Evolutionary conservation across 106 monocot genomes (phyloP), one percentile per base, ranked within the genome.

Genomic region (Dendrobium chrysotoxum): DNA sequence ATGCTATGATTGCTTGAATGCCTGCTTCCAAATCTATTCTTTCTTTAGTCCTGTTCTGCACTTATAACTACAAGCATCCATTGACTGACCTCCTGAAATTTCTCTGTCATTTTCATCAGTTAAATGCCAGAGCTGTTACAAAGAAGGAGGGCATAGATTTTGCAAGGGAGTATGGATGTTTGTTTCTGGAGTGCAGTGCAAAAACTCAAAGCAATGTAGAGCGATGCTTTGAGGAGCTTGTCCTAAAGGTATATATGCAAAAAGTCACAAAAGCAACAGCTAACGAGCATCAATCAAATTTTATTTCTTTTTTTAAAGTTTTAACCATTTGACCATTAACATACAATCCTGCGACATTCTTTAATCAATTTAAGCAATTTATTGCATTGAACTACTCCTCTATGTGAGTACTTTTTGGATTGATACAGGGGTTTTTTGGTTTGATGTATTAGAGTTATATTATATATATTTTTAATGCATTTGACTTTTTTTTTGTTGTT

Each of bases 171-270:
- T 88, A 82, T 80, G 90, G 90, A 75, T 90, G 90, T 39, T 80
- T 90, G 66, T 93, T 90, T 28, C 41, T 90, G 55, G 93, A 93
- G 78, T 93, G 93, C 53, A 93, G 93, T 81, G 90, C 93, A 41
- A 93, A 88, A 77, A 93, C 92, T 64, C 80, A 85, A 72, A 74
- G 83, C 10, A 92, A 92, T 77, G 92, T 92, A 17, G 90, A 90
- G 68, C 86, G 90, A 39, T 92, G 92, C 72, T 92, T 90, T 85
- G 89, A 92, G 84, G 92, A 92, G 76, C 92, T 92, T 72, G 92
- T 89, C 46, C 81, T 86, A 18, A 92, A 92, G 90, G 92, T 92
- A 79, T 86, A 5, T 57, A 76, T 20, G 54, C 21, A 50, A 77
- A 4, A 57, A 21, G 57, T 5, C 6, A 44, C 44, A 0, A 44